Evolutionary conservation across 495 filamentous ascomycete species (phyloP).

Genomic region (Alectoria sarmentosa): DNA sequence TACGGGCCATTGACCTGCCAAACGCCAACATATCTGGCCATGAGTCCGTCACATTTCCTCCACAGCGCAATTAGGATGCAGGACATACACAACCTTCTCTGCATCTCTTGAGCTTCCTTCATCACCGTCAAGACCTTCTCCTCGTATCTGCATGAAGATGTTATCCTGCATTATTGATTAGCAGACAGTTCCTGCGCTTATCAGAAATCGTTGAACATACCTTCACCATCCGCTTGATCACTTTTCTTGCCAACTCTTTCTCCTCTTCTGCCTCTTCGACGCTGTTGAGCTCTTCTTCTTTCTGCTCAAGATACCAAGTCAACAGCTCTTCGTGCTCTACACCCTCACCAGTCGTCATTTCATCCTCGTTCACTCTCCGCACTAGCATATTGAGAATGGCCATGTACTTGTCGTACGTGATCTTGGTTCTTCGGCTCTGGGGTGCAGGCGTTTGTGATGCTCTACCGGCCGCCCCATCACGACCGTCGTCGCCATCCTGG

Average conservation of each 20-base stretch:
- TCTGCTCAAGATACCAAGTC: constrained; percentile 91
- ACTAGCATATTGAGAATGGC: constrained; percentile 81
- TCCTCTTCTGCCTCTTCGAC: constrained; percentile 77
- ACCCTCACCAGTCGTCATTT: constrained; percentile 65
- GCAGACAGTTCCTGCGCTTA: neutral
- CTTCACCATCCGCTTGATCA: constrained; percentile 94
- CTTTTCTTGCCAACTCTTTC: constrained; percentile 71
- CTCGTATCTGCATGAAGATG: constrained; percentile 82
- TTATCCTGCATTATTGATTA: constrained; percentile 55
- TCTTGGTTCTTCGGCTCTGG: constrained; percentile 65
- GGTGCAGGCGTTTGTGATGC: constrained; percentile 34
- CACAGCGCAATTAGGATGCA: constrained; percentile 90
- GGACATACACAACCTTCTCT: constrained; percentile 67
- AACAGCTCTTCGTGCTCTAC: constrained; percentile 81
- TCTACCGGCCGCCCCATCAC: constrained; percentile 27
- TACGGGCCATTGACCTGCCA: neutral
- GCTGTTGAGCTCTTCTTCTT: constrained; percentile 71
- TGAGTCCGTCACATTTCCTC: constrained; percentile 48
- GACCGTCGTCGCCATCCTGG: constrained; percentile 33
- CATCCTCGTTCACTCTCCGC: constrained; percentile 70
- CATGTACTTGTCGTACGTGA: constrained; percentile 94
- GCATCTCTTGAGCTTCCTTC: constrained; percentile 38
- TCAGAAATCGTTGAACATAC: constrained; percentile 42
- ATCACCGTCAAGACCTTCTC: constrained; percentile 64
- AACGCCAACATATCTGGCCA: neutral